phyloP scores from a whole-genome alignment of 768 basidiomycete species.

The Lactarius vividus region DNA sequence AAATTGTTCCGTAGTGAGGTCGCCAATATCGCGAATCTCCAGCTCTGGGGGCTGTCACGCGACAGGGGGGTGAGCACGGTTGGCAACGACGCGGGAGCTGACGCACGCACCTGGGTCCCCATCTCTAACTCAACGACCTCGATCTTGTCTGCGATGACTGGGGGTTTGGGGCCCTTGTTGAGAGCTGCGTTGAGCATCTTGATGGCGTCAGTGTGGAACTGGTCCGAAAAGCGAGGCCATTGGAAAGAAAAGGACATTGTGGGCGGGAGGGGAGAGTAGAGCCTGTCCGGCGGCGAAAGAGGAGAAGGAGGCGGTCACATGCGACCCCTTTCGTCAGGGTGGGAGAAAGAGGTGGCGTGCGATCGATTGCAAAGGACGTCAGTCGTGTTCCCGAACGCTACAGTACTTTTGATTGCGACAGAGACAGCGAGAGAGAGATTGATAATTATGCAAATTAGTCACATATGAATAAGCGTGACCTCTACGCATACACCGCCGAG shows the following conservation, averaged over 20 bases:
- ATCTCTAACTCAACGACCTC: slow-evolving; percentile 99
- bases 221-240: slow-evolving; percentile 96
- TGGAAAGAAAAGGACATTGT: slow-evolving; percentile 88
- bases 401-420: too few species aligned
- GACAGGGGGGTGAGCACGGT: slow-evolving; percentile 2
- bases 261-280: not conserved
- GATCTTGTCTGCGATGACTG: slow-evolving; percentile 95
- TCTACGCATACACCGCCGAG: too few species aligned
- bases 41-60: slow-evolving; percentile 83
- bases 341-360: too few species aligned
- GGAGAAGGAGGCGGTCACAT: too few species aligned
- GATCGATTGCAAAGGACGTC: too few species aligned
- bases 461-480: too few species aligned
- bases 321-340: too few species aligned
- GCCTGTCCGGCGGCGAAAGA: too few species aligned
- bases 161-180: slow-evolving; percentile 96
- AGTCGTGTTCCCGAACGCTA: too few species aligned
- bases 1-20: slow-evolving; percentile 93
- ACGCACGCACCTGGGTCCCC: slow-evolving; percentile 81
- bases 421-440: too few species aligned
- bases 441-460: too few species aligned
- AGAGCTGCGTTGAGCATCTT: slow-evolving; percentile 96
- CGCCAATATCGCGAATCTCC: slow-evolving; percentile 96
- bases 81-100: not conserved
- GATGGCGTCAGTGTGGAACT: slow-evolving; percentile 94